Percentiles rank a stretch among this genome's conserved stretches.
phyloP scores from a whole-genome alignment of 176 grass and related monocot species.

The Melocanna baccifera region DNA sequence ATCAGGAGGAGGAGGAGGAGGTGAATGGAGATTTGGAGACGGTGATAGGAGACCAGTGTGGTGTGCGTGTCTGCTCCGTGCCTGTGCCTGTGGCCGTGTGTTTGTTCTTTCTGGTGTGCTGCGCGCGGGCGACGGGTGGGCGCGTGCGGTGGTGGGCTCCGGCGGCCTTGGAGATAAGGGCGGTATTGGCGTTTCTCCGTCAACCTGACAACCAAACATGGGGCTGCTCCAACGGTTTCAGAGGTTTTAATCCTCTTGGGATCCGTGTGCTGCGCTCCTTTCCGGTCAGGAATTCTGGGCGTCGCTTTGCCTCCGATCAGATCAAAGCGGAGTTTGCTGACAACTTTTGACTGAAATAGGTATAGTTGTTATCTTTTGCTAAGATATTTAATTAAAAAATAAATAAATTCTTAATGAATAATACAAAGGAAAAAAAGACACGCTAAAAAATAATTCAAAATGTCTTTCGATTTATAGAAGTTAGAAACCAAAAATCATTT shows the following conservation, averaged over 20 bases:
- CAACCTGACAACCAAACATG: conserved; percentile 27
- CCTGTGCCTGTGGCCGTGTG: background rate
- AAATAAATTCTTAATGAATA: no score
- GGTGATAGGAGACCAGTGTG: conserved; percentile 7
- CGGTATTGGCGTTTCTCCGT: conserved; percentile 22
- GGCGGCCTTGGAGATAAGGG: conserved; percentile 33
- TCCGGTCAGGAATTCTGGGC: background rate
- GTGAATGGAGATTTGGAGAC: conserved; percentile 19
- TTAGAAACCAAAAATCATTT: no score
- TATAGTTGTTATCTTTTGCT: no score
- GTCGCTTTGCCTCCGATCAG: background rate
- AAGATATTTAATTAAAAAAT: no score
- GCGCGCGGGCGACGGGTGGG: background rate
- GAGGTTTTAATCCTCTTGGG: background rate
- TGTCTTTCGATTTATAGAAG: no score
- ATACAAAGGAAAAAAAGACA: no score
- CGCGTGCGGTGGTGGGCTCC: conserved; percentile 35
- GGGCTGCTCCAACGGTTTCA: conserved; percentile 53
- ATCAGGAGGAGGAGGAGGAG: background rate
- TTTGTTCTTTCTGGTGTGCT: background rate
- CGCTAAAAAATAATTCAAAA: no score
- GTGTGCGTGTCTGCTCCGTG: background rate
- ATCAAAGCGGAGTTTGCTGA: no score
- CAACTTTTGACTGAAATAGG: no score
- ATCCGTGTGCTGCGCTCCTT: background rate